Evolutionary conservation across 2,329 filamentous ascomycete species (phyloP).

Genomic region (Paraphaeosphaeria sporulosa): DNA sequence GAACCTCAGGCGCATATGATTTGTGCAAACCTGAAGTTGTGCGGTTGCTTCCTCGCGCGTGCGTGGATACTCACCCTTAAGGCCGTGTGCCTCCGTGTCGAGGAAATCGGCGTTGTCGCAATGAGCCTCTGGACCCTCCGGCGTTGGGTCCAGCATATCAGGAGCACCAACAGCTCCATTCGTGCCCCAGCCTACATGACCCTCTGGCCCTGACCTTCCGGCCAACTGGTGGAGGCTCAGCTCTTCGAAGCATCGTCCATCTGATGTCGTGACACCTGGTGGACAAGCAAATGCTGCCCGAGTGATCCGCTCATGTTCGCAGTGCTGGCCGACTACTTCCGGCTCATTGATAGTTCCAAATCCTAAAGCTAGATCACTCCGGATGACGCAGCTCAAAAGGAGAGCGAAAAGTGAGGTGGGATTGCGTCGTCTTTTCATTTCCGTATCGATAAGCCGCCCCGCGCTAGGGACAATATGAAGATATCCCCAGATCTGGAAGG

Average conservation of each 20-base stretch:
- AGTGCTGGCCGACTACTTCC: conserved; percentile 30
- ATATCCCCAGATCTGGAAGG: conserved; percentile 2
- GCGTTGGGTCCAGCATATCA: conserved; percentile 32
- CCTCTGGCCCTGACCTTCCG: conserved; percentile 25
- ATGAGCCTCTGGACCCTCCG: conserved; percentile 35
- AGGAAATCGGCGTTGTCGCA: conserved; percentile 38
- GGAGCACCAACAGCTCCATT: conserved; percentile 36
- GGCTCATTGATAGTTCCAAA: conserved; percentile 37
- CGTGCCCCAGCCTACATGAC: conserved; percentile 29
- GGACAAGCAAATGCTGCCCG: conserved; percentile 30
- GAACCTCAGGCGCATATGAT: conserved; percentile 27
- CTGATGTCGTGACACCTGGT: conserved; percentile 20
- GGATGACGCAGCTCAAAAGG: neutral
- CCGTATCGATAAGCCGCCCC: conserved; percentile 9
- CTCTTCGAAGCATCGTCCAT: conserved; percentile 33
- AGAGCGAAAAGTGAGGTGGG: neutral
- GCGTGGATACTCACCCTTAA: conserved; percentile 27
- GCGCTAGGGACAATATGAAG: conserved; percentile 6
- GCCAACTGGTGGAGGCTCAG: conserved; percentile 30
- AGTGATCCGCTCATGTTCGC: conserved; percentile 36
- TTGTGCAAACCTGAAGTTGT: conserved; percentile 29
- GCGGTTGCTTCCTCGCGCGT: conserved; percentile 28
- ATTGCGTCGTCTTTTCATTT: conserved; percentile 6
- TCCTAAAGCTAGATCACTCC: neutral
- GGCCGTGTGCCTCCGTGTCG: conserved; percentile 22